Percentiles rank a stretch among this genome's conserved stretches.
phyloP scores from a whole-genome alignment of 2,329 filamentous ascomycete genomes.

The Gyromitra esculenta region DNA sequence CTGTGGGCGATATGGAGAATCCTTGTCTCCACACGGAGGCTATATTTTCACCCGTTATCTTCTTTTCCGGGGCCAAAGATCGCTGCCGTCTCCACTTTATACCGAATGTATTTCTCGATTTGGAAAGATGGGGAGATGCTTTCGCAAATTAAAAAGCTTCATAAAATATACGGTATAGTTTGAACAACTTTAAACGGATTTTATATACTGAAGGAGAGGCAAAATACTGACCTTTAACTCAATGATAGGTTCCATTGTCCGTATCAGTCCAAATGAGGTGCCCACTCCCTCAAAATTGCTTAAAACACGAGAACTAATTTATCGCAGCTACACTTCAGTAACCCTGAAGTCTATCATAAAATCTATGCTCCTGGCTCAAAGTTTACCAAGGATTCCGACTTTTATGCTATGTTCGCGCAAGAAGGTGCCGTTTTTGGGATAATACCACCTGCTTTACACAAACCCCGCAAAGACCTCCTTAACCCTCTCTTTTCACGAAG shows the following conservation, averaged over 20 bases:
- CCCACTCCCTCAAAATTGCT: not conserved
- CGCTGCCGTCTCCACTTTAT: constrained; percentile 57
- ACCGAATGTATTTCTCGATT: constrained; percentile 58
- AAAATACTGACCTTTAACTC: constrained; percentile 35
- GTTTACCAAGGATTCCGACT: constrained; percentile 61
- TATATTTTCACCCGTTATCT: constrained; percentile 59
- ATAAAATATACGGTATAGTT: constrained; percentile 56
- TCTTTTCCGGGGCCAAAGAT: constrained; percentile 59
- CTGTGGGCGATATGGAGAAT: constrained; percentile 9
- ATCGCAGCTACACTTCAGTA: constrained; percentile 62
- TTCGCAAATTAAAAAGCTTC: constrained; percentile 55
- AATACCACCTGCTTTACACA: constrained; percentile 59
- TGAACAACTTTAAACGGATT: not conserved
- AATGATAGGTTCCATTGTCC: constrained; percentile 56
- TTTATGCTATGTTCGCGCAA: constrained; percentile 62
- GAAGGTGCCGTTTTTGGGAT: constrained; percentile 63
- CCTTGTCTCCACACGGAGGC: constrained; percentile 57
- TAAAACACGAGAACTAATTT: not conserved
- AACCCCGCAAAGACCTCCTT: constrained; percentile 62
- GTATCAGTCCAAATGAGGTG: constrained; percentile 59
- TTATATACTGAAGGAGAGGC: not conserved
- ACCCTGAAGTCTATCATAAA: constrained; percentile 62
- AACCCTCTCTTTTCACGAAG: constrained; percentile 62
- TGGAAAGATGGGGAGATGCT: constrained; percentile 52
- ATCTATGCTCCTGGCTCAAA: constrained; percentile 61